A percentile compares a stretch with the other conserved stretches of the same genome.
Conservation (phyloP, 164 flowering plant species). For the Saururus chinensis region DNA sequence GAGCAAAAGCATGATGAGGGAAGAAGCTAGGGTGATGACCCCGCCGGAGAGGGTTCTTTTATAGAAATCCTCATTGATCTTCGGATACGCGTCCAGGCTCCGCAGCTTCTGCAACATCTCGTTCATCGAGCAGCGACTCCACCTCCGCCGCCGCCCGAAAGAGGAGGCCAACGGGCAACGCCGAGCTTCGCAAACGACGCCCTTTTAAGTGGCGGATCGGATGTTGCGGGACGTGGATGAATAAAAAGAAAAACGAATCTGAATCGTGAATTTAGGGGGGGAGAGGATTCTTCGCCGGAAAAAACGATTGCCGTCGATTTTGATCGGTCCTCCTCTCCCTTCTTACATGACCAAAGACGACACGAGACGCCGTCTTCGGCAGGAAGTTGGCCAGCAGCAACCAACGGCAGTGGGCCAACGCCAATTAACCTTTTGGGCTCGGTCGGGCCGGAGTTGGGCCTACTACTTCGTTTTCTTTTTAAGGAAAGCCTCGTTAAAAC, state of each 20-base stretch:
- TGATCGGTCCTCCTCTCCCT: too few species aligned
- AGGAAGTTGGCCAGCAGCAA: too few species aligned
- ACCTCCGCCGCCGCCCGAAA: background rate
- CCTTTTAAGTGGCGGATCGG: background rate
- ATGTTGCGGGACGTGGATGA: background rate
- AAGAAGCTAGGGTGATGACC: constrained; percentile 50
- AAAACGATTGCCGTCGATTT: background rate
- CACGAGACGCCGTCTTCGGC: too few species aligned
- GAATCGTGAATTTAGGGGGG: background rate
- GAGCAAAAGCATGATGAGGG: constrained; percentile 48
- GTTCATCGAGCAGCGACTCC: constrained; percentile 10
- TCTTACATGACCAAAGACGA: too few species aligned
- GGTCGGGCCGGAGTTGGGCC: too few species aligned
- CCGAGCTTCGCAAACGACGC: too few species aligned
- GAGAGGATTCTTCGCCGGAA: background rate
- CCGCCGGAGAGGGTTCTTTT: constrained; percentile 68
- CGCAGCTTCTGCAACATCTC: constrained; percentile 27
- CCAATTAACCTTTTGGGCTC: too few species aligned
- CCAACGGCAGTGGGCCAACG: too few species aligned
- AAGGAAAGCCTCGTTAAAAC: too few species aligned
- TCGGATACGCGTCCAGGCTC: constrained; percentile 63
- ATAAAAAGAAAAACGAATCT: too few species aligned
- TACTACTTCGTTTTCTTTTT: too few species aligned
- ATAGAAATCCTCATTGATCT: constrained; percentile 70
- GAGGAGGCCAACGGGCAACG: background rate